Percentiles rank a stretch among this genome's conserved stretches.
Conservation (phyloP, 2,329 filamentous ascomycete genomes). For the Alternaria panax region DNA sequence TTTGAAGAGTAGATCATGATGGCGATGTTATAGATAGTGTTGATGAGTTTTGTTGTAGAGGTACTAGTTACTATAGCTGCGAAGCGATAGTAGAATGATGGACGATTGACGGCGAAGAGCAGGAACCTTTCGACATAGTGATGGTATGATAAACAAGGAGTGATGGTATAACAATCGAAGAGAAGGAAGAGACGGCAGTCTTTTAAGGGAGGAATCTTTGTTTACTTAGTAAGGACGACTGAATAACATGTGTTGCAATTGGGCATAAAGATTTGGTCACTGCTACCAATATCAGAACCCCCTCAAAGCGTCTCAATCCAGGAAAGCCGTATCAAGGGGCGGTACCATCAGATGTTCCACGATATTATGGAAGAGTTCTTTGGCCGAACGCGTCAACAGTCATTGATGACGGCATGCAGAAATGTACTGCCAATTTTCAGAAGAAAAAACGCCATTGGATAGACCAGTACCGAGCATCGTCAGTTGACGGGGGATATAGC, state of each 20-base stretch:
- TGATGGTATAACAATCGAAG: background rate
- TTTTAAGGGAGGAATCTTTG: background rate
- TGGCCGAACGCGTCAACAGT: background rate
- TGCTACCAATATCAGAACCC: background rate
- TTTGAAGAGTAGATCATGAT: conserved; percentile 3
- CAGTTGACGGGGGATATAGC: background rate
- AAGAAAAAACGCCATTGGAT: background rate
- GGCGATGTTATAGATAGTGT: background rate
- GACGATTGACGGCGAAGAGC: background rate
- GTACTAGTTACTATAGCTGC: background rate
- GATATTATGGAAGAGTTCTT: background rate
- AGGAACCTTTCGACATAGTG: background rate
- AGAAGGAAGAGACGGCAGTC: background rate
- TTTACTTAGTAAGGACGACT: too few relatives aligned
- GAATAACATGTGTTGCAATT: background rate
- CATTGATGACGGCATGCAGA: background rate
- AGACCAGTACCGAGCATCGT: background rate
- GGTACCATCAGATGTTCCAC: background rate
- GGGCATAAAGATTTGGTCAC: background rate
- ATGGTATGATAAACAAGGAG: background rate
- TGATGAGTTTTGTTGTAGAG: background rate
- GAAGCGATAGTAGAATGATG: background rate
- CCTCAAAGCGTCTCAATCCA: background rate
- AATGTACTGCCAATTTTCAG: background rate
- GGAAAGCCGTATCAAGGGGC: background rate